phyloP scores from a whole-genome alignment of 2,329 filamentous ascomycete genomes.

The Curvularia lunata region DNA sequence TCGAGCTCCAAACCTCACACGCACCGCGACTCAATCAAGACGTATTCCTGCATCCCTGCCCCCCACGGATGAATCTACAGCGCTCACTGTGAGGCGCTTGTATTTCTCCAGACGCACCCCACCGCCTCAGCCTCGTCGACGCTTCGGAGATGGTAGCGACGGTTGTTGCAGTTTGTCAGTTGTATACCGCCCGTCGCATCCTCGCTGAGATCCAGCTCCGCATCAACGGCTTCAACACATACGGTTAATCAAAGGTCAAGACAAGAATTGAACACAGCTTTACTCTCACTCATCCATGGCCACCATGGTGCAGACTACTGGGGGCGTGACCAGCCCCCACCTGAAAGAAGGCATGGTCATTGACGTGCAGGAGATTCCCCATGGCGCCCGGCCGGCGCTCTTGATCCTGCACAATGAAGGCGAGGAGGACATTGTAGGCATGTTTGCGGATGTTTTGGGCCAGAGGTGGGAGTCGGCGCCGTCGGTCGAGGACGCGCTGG shows the following conservation, averaged over 20 bases:
- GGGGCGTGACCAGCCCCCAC: slow-evolving; percentile 36
- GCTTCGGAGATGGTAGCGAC: slow-evolving; percentile 48
- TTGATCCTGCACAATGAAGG: slow-evolving; percentile 70
- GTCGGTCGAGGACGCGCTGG: slow-evolving; percentile 61
- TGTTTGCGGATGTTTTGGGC: slow-evolving; percentile 80
- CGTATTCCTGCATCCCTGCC: slow-evolving; percentile 38
- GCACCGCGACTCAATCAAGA: slow-evolving; percentile 40
- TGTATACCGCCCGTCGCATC: slow-evolving; percentile 50
- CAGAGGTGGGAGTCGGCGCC: slow-evolving; percentile 70
- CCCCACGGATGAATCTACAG: slow-evolving; percentile 29
- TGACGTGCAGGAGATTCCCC: slow-evolving; percentile 45
- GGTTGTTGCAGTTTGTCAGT: slow-evolving; percentile 39
- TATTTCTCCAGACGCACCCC: slow-evolving; percentile 36
- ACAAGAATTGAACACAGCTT: slow-evolving; percentile 20
- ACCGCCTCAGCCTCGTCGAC: slow-evolving; percentile 31
- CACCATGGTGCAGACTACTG: slow-evolving; percentile 46
- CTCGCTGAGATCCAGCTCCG: slow-evolving; percentile 48
- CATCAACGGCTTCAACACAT: slow-evolving; percentile 53
- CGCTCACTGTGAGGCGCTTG: slow-evolving; percentile 32
- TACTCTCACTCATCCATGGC: slow-evolving; percentile 40
- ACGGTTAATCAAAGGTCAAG: slow-evolving; percentile 41
- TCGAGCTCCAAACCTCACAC: slow-evolving; percentile 41
- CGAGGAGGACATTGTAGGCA: slow-evolving; percentile 75
- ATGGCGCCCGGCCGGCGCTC: slow-evolving; percentile 47
- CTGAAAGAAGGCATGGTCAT: slow-evolving; percentile 45